Evolutionary conservation across 2,329 filamentous ascomycete genomes (phyloP), one percentile per base, ranked within the genome.

Genomic region (Calonectria pauciramosa): DNA sequence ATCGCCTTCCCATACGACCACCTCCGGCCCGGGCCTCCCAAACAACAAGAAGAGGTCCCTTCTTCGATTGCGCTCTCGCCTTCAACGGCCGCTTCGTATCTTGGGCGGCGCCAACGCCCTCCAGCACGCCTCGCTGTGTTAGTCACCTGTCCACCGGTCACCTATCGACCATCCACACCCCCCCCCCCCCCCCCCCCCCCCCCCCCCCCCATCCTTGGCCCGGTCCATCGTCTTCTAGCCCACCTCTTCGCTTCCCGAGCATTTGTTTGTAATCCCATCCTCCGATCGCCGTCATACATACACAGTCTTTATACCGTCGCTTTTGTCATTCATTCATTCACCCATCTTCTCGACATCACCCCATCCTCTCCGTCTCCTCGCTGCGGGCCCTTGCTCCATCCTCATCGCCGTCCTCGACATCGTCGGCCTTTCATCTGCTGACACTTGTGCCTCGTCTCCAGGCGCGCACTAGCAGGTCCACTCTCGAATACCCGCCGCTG

Each of bases 401-500:
- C 44, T 63, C 47, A n/a, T 34, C 30, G 10, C 28, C 26, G 56
- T 38, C 41, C 23, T 65, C 56, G 20, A 9, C 66, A 59, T 72
- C 63, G 16, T 78, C 72, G 72, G 68, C 78, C 56, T 52, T 71
- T 65, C 70, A 41, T 64, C 59, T 36, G 73, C 79, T 80, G 72
- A 81, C 75, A 51, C 70, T 76, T 76, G 71, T 77, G 75, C 78
- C 74, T 79, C 77, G 73, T 75, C 75, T 75, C 70, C 78, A 78
- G 79, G 73, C 73, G 74, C 78, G 72, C 72, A 79, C 74, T 73
- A 77, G 74, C 74, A 63, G 69, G 66, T 76, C 75, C 76, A 76
- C 77, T 83, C 82, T 83, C 83, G 79, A 81, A 83, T 82, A 84
- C 78, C 78, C 80, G 74, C 81, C 79, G 73, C 73, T 73, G 73